Evolutionary conservation across 805 yeast genomes (phyloP).

Genomic region (Ogataea dorogensis): DNA sequence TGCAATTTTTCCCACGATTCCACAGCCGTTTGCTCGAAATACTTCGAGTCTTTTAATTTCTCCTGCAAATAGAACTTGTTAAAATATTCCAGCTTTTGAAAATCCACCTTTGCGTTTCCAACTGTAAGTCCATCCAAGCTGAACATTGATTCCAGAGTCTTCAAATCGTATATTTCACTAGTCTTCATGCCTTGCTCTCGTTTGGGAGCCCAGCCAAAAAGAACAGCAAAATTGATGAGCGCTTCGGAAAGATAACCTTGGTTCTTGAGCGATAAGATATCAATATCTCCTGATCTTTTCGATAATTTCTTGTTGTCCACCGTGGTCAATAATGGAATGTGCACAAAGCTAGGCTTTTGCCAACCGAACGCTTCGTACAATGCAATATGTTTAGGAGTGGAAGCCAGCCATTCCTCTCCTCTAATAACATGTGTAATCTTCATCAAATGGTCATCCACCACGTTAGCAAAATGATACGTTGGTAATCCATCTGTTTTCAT

Average conservation of each 20-base stretch:
- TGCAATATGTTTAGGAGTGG: constrained; percentile 93
- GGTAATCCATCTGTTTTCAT: constrained; percentile 94
- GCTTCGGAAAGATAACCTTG: constrained; percentile 85
- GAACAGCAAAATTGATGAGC: constrained; percentile 76
- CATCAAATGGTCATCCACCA: constrained; percentile 93
- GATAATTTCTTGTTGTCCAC: constrained; percentile 73
- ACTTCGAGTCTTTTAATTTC: constrained; percentile 39
- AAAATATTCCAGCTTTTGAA: constrained; percentile 69
- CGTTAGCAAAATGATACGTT: constrained; percentile 95
- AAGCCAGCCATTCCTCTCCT: constrained; percentile 97
- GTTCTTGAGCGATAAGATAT: constrained; percentile 55
- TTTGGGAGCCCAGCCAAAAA: constrained; percentile 94
- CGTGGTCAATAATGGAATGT: constrained; percentile 84
- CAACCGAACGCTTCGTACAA: constrained; percentile 84
- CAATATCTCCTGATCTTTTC: constrained; percentile 81
- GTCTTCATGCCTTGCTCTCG: constrained; percentile 47
- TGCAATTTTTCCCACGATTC: constrained; percentile 27
- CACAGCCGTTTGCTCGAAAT: constrained; percentile 38
- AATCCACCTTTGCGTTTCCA: constrained; percentile 92
- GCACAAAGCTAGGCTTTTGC: constrained; percentile 79
- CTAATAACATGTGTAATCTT: constrained; percentile 88
- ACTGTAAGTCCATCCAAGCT: constrained; percentile 73
- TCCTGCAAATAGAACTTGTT: constrained; percentile 65
- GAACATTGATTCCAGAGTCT: constrained; percentile 55
- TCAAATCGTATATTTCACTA: constrained; percentile 51